Conservation (phyloP, 805 yeast genomes). For the Saturnispora sekii region DNA sequence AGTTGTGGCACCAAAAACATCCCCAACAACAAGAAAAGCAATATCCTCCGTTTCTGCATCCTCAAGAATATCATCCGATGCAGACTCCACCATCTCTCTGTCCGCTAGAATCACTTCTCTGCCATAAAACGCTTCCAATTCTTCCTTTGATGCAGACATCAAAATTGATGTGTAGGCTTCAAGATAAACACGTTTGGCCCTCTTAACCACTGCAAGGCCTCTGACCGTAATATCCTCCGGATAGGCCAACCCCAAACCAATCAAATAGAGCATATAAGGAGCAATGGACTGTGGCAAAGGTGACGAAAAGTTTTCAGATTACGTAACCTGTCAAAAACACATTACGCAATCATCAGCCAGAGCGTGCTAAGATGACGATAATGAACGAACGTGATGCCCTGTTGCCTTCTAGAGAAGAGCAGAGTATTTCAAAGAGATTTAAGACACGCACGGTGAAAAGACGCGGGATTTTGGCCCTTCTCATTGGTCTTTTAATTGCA, state of each 20-base stretch:
- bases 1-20: slow-evolving; percentile 96
- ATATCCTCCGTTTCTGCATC: slow-evolving; percentile 74
- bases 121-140: slow-evolving; percentile 78
- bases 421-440: too few relatives aligned
- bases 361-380: too few relatives aligned
- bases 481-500: background rate
- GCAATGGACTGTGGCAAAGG: background rate
- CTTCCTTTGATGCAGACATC: slow-evolving; percentile 78
- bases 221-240: slow-evolving; percentile 89
- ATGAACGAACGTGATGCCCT: too few relatives aligned
- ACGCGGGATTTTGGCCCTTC: background rate
- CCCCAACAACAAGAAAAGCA: slow-evolving; percentile 95
- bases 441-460: too few relatives aligned
- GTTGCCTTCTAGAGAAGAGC: too few relatives aligned
- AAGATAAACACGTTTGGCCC: slow-evolving; percentile 82
- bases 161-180: slow-evolving; percentile 94
- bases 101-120: slow-evolving; percentile 82
- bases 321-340: too few relatives aligned
- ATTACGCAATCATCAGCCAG: too few relatives aligned
- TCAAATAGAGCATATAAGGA: slow-evolving; percentile 65
- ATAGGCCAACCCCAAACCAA: slow-evolving; percentile 87
- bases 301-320: background rate
- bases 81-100: slow-evolving; percentile 87
- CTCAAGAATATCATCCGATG: slow-evolving; percentile 71
- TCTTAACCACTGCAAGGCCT: slow-evolving; percentile 76